Evolutionary conservation across 768 basidiomycete genomes (phyloP), one percentile per base, ranked within the genome.

Genomic region (Lentinula raphanica): DNA sequence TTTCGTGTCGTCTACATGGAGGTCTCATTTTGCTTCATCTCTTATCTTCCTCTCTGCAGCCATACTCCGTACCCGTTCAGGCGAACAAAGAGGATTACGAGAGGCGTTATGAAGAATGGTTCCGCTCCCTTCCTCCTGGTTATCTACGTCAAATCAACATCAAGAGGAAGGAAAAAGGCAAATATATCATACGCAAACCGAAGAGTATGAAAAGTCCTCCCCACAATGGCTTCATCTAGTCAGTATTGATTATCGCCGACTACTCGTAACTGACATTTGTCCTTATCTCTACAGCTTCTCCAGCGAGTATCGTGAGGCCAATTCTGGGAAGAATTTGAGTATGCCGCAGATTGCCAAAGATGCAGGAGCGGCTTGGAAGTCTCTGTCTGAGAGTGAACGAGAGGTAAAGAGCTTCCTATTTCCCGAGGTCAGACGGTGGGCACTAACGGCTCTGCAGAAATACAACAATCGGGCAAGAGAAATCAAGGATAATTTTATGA

Each of bases 141-240:
- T 58, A 71, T 3, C 27, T 75, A 5, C 67, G 49, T 25, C 60
- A 64, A 23, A 64, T 78, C 55, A 78, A 77, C 54, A 66, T 65
- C 15, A 64, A 67, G 11, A 70, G 73, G 5, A 62, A 60, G 39
- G 56, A 54, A 4, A 63, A 63, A 44, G 72, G 72, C 0, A 71
- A 69, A 58, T 21, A 7, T 2, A 57, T 21, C 60, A 27, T 60
- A 39, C 58, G 29, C 45, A 62, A 39, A 25, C 60, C 54, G 9
- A 53, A 55, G 23, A 36, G 35, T 8, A 35, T 11, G 1, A 58
- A 60, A n/a, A 2, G 1, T n/a, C 42, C 31, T 3, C 61, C 66
- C 12, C 1, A 12, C 4, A 38, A 61, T 1, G 25, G 73, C 6
- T 73, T 63, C 31, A 21, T 73, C 32, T 49, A 54, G 72, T 74